Conservation (phyloP, 805 yeast species). For the Millerago galiae region DNA sequence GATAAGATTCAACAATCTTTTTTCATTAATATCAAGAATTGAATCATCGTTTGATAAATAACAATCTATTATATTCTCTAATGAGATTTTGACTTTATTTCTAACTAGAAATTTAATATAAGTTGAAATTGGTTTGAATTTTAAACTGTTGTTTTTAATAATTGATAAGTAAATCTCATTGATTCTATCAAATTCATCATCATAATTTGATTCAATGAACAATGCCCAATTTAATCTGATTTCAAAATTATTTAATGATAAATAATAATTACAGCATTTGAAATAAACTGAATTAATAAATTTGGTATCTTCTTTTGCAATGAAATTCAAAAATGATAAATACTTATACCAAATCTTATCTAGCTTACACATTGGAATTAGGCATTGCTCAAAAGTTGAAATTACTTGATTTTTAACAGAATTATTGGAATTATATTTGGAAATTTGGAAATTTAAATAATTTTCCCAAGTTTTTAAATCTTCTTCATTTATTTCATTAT, state of each 20-base stretch:
- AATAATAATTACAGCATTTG: slow-evolving; percentile 42
- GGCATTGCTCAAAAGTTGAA: slow-evolving; percentile 62
- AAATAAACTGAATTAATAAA: slow-evolving; percentile 39
- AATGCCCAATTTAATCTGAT: slow-evolving; percentile 20
- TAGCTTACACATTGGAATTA: slow-evolving; percentile 58
- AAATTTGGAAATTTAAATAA: slow-evolving; percentile 53
- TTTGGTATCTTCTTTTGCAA: slow-evolving; percentile 18
- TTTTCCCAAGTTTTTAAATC: slow-evolving; percentile 50
- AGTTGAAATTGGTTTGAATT: slow-evolving; percentile 15
- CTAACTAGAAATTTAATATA: slow-evolving; percentile 19
- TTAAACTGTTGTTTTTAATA: slow-evolving; percentile 9
- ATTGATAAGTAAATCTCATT: slow-evolving; percentile 18
- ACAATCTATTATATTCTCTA: slow-evolving; percentile 17
- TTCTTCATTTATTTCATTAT: slow-evolving; percentile 24
- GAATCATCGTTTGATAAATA: slow-evolving; percentile 12
- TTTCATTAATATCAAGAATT: not conserved
- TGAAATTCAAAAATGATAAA: slow-evolving; percentile 15
- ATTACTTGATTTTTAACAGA: slow-evolving; percentile 25
- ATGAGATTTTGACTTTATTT: slow-evolving; percentile 3
- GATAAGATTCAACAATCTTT: slow-evolving; percentile 1
- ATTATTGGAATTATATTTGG: slow-evolving; percentile 14
- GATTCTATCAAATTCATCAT: slow-evolving; percentile 8
- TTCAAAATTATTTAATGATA: slow-evolving; percentile 14
- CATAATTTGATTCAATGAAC: slow-evolving; percentile 13
- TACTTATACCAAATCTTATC: slow-evolving; percentile 68